These are phyloP conservation scores for Albatrellus ellisii DNA, from an alignment of 768 basidiomycete genomes.

Conservation along the genomic window DNA sequence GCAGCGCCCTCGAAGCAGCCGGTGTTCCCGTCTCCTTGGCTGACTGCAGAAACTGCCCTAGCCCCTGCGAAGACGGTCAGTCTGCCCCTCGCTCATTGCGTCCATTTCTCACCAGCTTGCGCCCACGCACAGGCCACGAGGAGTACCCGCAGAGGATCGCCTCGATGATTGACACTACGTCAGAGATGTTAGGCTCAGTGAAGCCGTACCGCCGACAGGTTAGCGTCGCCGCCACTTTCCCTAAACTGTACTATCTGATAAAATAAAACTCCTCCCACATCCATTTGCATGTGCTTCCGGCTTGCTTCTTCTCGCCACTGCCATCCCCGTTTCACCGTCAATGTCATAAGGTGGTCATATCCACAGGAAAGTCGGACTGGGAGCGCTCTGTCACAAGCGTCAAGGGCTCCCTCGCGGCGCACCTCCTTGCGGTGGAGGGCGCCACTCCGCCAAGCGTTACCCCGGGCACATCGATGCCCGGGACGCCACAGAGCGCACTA, in stretches of 20 bases:
- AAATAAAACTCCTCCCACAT: too few relatives aligned
- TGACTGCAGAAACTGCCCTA: conserved; percentile 17
- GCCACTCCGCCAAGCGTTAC: conserved; percentile 11
- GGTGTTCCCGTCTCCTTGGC: conserved; percentile 18
- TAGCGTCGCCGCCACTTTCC: conserved; percentile 11
- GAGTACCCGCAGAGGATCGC: conserved; percentile 63
- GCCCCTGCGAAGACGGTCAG: conserved; percentile 21
- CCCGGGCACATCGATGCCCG: conserved; percentile 14
- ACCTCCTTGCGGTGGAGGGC: conserved; percentile 23
- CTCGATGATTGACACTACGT: conserved; percentile 51
- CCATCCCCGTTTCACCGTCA: neutral
- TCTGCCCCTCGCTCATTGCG: conserved; percentile 3
- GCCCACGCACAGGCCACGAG: conserved; percentile 44
- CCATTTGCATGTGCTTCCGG: too few relatives aligned
- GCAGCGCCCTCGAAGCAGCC: conserved; percentile 10
- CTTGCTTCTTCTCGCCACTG: neutral
- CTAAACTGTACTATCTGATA: neutral
- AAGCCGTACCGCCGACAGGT: conserved; percentile 80
- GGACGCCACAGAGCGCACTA: conserved; percentile 2
- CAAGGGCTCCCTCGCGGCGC: conserved; percentile 54
- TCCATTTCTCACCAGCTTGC: neutral
- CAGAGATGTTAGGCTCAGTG: conserved; percentile 74
- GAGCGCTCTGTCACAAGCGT: conserved; percentile 64
- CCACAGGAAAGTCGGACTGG: conserved; percentile 88
- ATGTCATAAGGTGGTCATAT: conserved; percentile 59